Conservation (phyloP, 2,329 filamentous ascomycete genomes). For the Cordyceps javanica region DNA sequence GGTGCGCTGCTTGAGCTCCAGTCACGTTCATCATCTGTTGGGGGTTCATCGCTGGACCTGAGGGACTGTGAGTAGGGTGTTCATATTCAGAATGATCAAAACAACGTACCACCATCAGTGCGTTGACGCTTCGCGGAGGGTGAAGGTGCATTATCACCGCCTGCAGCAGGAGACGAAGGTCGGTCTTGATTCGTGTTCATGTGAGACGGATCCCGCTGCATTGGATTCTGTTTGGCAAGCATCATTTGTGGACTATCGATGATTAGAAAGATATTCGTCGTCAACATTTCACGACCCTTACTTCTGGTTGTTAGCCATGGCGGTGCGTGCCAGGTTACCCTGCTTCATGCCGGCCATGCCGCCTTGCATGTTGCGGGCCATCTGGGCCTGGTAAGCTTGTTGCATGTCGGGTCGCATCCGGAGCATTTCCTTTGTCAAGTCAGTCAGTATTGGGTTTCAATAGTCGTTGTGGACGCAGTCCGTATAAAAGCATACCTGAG, state of each 20-base stretch:
- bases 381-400: constrained; percentile 50
- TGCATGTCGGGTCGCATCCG: constrained; percentile 61
- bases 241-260: constrained; percentile 60
- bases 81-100: not conserved
- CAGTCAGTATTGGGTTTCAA: constrained; percentile 67
- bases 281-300: constrained; percentile 33
- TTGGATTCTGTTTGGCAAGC: constrained; percentile 69
- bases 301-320: constrained; percentile 74
- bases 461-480: constrained; percentile 25
- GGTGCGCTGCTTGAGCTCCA: constrained; percentile 46
- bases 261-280: not conserved
- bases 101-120: constrained; percentile 51
- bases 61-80: not conserved
- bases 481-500: constrained; percentile 57
- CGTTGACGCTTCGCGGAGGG: constrained; percentile 78
- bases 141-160: constrained; percentile 75
- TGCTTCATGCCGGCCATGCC: constrained; percentile 52
- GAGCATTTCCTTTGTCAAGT: constrained; percentile 71
- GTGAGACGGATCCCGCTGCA: constrained; percentile 81
- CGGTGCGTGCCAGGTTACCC: constrained; percentile 61
- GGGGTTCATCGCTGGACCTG: constrained; percentile 54
- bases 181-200: constrained; percentile 80
- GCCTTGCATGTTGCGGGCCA: constrained; percentile 64
- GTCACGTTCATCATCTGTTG: constrained; percentile 57
- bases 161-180: constrained; percentile 70